These are phyloP conservation scores for Edaphochlamys debaryana DNA, from an alignment of 139 green algal genomes.

Conservation along the genomic window DNA sequence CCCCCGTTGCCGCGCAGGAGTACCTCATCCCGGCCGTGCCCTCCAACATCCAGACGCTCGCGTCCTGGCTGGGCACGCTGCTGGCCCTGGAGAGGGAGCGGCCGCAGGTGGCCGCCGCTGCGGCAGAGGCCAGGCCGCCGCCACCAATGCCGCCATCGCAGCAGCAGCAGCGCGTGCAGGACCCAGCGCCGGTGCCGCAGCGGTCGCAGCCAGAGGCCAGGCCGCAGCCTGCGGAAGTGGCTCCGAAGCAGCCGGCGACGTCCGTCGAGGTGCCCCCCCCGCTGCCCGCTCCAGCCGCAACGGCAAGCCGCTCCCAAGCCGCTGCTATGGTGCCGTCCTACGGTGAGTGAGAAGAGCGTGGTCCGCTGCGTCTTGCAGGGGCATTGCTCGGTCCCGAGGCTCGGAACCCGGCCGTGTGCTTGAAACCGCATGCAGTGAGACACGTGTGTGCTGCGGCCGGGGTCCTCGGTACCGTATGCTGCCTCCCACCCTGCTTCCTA, in stretches of 20 bases:
- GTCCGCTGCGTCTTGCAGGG: no score
- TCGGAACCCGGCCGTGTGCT: no score
- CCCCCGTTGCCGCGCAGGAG: neutral
- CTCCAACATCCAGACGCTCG: conserved; percentile 40
- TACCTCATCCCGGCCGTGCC: conserved; percentile 1
- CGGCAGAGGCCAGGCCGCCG: neutral
- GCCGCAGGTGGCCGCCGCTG: neutral
- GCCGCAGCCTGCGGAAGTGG: neutral
- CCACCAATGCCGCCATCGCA: neutral
- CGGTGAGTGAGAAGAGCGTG: no score
- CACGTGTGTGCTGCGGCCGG: no score
- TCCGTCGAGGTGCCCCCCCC: neutral
- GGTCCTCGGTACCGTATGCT: no score
- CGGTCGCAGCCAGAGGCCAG: neutral
- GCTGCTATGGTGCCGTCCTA: neutral
- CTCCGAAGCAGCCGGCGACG: neutral
- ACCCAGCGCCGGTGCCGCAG: neutral
- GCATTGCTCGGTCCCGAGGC: no score
- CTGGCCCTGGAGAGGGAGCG: conserved; percentile 17
- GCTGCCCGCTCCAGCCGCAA: neutral
- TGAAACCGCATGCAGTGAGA: no score
- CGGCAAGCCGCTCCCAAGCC: neutral
- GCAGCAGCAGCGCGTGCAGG: neutral
- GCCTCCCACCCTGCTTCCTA: no score
- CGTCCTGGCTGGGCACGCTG: conserved; percentile 33